Conservation (phyloP, 345 rosid species). For the Fremontodendron californicum region DNA sequence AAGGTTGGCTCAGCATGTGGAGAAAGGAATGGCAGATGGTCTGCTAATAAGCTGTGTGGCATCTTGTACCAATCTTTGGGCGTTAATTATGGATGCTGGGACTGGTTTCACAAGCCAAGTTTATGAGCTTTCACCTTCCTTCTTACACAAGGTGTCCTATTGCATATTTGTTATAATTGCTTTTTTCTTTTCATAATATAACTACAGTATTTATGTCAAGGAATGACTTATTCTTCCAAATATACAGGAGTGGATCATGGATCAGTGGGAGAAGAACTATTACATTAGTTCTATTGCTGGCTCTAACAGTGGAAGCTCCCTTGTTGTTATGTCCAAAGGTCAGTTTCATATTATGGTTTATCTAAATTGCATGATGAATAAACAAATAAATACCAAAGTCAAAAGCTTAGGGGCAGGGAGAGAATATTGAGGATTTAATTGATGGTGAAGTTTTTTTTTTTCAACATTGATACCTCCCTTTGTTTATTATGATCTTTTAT, state of each 20-base stretch:
- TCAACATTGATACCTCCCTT: not conserved
- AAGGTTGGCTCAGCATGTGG: slow-evolving; percentile 87
- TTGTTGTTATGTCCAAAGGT: slow-evolving; percentile 99
- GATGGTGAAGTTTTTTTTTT: not conserved
- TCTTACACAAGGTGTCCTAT: slow-evolving; percentile 70
- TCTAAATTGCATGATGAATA: not conserved
- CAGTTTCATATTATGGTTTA: slow-evolving; percentile 12
- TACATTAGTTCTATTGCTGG: slow-evolving; percentile 96
- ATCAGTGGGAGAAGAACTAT: slow-evolving; percentile 94
- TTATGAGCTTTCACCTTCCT: slow-evolving; percentile 73
- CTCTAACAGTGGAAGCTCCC: slow-evolving; percentile 80
- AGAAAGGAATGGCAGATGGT: slow-evolving; percentile 95
- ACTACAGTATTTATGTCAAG: not conserved
- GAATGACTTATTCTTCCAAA: slow-evolving; percentile 3
- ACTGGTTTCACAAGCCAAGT: slow-evolving; percentile 65
- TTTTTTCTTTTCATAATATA: not conserved
- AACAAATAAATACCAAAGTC: not conserved
- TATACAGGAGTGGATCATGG: slow-evolving; percentile 98
- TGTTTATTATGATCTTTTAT: not conserved
- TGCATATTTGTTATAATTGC: not conserved
- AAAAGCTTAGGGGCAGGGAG: not conserved
- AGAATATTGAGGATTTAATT: not conserved
- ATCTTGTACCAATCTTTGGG: slow-evolving; percentile 93
- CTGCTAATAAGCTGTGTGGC: slow-evolving; percentile 87
- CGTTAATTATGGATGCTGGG: slow-evolving; percentile 61